A percentile compares a stretch with the other conserved stretches of the same genome.
Evolutionary conservation across 2,329 filamentous ascomycete genomes (phyloP).

Genomic region (Lizonia empirigonia): DNA sequence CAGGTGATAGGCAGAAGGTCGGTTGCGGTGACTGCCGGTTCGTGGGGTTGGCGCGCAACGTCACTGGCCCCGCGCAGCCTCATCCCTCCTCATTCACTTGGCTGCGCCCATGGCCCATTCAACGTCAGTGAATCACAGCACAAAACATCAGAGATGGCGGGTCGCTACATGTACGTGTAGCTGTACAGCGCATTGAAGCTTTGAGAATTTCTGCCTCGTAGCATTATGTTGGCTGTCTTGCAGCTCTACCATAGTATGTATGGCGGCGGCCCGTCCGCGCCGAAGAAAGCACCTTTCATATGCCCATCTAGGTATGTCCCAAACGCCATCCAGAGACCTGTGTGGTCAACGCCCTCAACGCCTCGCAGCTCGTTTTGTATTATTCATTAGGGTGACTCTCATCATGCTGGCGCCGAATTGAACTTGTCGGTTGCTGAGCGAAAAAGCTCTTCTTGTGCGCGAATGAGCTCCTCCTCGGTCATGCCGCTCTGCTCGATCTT

Average conservation of each 20-base stretch:
- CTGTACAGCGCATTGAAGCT: slow-evolving; percentile 1
- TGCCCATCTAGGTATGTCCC: slow-evolving; percentile 23
- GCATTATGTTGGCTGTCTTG: slow-evolving; percentile 5
- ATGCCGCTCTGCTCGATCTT: slow-evolving; percentile 96
- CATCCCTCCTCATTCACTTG: background rate
- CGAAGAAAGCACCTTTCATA: slow-evolving; percentile 16
- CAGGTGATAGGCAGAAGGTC: slow-evolving; percentile 25
- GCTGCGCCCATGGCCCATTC: background rate
- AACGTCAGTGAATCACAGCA: background rate
- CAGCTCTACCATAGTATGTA: slow-evolving; percentile 1
- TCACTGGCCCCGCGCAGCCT: slow-evolving; percentile 22
- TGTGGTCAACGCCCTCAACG: slow-evolving; percentile 32
- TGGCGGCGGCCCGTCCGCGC: slow-evolving; percentile 7
- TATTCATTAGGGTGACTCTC: slow-evolving; percentile 13
- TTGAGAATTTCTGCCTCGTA: slow-evolving; percentile 1
- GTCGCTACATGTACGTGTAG: background rate
- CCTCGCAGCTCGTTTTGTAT: slow-evolving; percentile 24
- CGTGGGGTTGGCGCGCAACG: slow-evolving; percentile 35
- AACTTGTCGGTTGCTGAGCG: slow-evolving; percentile 77
- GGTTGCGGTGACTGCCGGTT: slow-evolving; percentile 35
- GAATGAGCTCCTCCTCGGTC: slow-evolving; percentile 85
- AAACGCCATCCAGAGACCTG: slow-evolving; percentile 29
- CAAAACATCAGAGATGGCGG: background rate
- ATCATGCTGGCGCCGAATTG: slow-evolving; percentile 57
- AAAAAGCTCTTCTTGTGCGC: slow-evolving; percentile 91